Base-by-base conservation (phyloP, 2,329 filamentous ascomycete species). In the Celoporthe dispersa region DNA sequence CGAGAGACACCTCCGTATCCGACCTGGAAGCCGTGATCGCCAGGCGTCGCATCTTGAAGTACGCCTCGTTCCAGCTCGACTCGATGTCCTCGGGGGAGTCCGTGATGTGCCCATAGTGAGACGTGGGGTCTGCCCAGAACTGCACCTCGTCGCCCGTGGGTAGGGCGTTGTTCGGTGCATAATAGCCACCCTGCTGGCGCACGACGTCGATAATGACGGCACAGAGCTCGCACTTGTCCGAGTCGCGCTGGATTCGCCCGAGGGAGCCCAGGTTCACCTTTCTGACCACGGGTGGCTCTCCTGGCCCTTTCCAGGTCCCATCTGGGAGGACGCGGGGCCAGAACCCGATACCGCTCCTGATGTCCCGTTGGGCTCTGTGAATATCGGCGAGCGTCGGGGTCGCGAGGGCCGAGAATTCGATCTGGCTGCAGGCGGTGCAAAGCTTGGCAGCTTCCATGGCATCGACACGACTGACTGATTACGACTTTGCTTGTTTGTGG, bases 241-340 rank as follows among this genome's bases (percentile, higher is more conserved):
- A 33, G 3, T 57, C 53, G 25, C 53, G 53, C 53, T 57, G 12
- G 25, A 57, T 57, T 7, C 53, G 25, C 14, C 33, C 25, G 53
- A 57, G 28, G 25, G 53, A 57, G 28, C 53, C 53, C 25, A 57
- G 14, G 53, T 57, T 57, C 25, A 57, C 53, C 28, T 31, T 57
- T 19, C 25, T 31, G 53, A 19, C 53, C 11, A 31, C 28, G 0
- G 53, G 53, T 19, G 53, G 53, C 28, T 57, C 53, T 16, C 53
- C 53, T 57, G 53, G 53, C 7, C 53, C 53, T 31, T 31, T 28
- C 53, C 53, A 57, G 25, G 53, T 57, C 11, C 53, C 53, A 12
- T 57, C 53, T 57, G 53, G 53, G 25, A 57, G 53, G 53, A 33
- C 53, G 25, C 53, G 53, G 25, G 53, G 53, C 53, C 53, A 57